These are phyloP conservation scores for Westerdykella sp. DNA, from an alignment of 2,329 filamentous ascomycete genomes.

Conservation along the genomic window DNA sequence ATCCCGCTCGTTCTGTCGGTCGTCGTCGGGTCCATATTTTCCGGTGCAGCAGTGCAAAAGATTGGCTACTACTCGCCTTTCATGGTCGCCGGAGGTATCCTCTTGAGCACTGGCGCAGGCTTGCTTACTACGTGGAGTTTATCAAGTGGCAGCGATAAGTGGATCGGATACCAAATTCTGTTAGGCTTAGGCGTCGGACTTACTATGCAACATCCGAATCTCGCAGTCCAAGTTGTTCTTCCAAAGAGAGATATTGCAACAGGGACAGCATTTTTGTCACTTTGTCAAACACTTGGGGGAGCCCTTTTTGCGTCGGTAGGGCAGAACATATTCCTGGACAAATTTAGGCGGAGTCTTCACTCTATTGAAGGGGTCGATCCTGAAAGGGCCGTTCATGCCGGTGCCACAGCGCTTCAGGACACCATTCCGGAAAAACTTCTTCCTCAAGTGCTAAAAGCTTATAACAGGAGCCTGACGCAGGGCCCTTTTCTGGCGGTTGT, in stretches of 20 bases:
- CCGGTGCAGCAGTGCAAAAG: conserved; percentile 31
- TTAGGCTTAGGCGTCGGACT: conserved; percentile 37
- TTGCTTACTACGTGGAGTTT: conserved; percentile 39
- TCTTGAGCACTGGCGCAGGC: conserved; percentile 42
- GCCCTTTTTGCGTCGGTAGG: conserved; percentile 43
- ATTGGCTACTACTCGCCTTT: conserved; percentile 46
- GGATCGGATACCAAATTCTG: conserved; percentile 29
- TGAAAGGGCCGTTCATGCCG: conserved; percentile 36
- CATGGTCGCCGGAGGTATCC: conserved; percentile 36
- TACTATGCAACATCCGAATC: conserved; percentile 42
- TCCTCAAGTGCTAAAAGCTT: conserved; percentile 18
- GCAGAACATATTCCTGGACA: conserved; percentile 43
- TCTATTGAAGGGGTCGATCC: conserved; percentile 36
- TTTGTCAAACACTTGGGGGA: conserved; percentile 42
- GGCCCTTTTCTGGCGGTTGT: conserved; percentile 54
- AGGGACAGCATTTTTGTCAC: conserved; percentile 41
- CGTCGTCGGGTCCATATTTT: conserved; percentile 36
- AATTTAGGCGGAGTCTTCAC: conserved; percentile 34
- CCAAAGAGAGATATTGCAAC: conserved; percentile 37
- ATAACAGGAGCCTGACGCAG: conserved; percentile 25
- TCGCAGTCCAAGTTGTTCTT: conserved; percentile 41
- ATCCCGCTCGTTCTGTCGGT: conserved; percentile 42
- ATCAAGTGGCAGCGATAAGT: conserved; percentile 24
- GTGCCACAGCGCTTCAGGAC: conserved; percentile 53
- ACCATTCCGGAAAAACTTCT: conserved; percentile 12